Conservation (phyloP, 192 early-diverging fungal genomes). For the Piromyces finnis region DNA sequence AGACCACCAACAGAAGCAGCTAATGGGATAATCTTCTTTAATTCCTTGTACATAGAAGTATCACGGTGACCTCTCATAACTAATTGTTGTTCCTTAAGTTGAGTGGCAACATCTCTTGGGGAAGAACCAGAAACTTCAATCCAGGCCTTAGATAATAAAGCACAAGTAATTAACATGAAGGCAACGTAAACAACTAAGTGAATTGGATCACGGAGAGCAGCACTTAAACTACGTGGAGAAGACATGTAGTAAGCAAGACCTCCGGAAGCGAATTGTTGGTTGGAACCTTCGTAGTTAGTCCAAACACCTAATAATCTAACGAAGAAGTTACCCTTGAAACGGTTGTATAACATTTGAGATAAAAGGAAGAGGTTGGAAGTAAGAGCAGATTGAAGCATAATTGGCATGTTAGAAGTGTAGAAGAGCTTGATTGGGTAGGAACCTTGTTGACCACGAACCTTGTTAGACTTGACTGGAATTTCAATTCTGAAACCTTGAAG, state of each 20-base stretch:
- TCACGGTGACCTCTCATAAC: constrained; percentile 89
- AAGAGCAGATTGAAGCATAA: constrained; percentile 96
- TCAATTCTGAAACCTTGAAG: constrained; percentile 99
- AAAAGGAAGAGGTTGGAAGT: constrained; percentile 96
- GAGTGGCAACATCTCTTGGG: constrained; percentile 89
- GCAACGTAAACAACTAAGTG: constrained; percentile 86
- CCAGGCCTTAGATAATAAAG: constrained; percentile 95
- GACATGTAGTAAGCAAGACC: constrained; percentile 98
- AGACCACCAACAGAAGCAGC: constrained; percentile 96
- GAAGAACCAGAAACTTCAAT: constrained; percentile 97
- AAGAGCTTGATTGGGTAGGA: constrained; percentile 99
- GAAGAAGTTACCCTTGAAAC: constrained; percentile 92
- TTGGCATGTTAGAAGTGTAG: constrained; percentile 99
- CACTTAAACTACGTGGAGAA: constrained; percentile 72
- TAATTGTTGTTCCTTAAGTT: constrained; percentile 94
- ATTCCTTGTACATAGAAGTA: constrained; percentile 96
- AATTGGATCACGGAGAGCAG: constrained; percentile 78
- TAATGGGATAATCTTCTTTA: constrained; percentile 95
- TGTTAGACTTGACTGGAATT: constrained; percentile 92
- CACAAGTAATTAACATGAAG: constrained; percentile 91
- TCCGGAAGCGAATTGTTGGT: constrained; percentile 77
- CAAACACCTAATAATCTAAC: constrained; percentile 89
- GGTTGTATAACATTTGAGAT: constrained; percentile 93
- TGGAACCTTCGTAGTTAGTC: constrained; percentile 85
- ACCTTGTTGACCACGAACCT: constrained; percentile 91